A percentile compares a stretch with the other conserved stretches of the same genome.
Evolutionary conservation across 306 rosid species (phyloP).

Genomic region (Crataegus laevigata): DNA sequence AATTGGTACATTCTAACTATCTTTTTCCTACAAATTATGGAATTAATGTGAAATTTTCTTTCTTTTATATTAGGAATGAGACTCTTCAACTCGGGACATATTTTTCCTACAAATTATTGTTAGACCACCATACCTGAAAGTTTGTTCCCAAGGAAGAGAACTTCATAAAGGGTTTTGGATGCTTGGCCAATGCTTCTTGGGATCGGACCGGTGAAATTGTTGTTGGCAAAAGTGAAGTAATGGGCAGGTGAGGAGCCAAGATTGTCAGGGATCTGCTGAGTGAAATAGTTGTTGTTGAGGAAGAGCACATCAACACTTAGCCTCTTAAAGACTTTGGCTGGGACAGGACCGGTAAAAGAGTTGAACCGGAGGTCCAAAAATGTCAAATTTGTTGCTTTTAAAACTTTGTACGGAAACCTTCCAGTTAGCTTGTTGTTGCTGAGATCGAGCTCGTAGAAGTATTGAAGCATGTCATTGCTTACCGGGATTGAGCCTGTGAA

Average conservation of each 20-base stretch:
- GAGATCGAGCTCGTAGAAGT: conserved; percentile 65
- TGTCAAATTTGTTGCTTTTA: conserved; percentile 11
- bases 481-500: conserved; percentile 30
- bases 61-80: too few relatives aligned
- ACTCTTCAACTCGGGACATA: too few relatives aligned
- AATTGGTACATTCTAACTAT: too few relatives aligned
- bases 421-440: conserved; percentile 48
- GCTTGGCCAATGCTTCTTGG: conserved; percentile 56
- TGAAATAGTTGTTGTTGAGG: conserved; percentile 54
- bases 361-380: conserved; percentile 79
- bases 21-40: too few relatives aligned
- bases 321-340: conserved; percentile 20
- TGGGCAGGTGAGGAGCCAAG: conserved; percentile 53
- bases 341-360: conserved; percentile 19
- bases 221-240: conserved; percentile 64
- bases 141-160: conserved; percentile 51
- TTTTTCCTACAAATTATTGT: too few relatives aligned
- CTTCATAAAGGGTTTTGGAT: conserved; percentile 37
- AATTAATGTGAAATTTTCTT: too few relatives aligned
- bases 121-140: conserved; percentile 2
- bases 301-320: conserved; percentile 53
- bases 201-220: conserved; percentile 42
- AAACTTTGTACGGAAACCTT: conserved; percentile 30
- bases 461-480: neutral
- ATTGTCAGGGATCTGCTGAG: conserved; percentile 27